phyloP scores from a whole-genome alignment of 1,139 yeast species.

The Kodamaea anthophila region DNA sequence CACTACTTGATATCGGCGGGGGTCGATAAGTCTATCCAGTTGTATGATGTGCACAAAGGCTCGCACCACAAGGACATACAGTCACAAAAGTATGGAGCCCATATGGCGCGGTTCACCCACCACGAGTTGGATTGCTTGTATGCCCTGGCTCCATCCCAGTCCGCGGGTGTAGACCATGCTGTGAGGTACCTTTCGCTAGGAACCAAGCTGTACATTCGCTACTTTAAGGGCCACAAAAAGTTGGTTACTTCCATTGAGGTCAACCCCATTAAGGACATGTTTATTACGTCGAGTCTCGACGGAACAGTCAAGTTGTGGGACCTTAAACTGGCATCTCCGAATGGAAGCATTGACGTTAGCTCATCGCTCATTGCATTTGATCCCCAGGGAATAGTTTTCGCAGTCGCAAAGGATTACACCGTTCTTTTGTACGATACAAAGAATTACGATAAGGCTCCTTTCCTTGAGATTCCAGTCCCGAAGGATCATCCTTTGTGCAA shows the following conservation, averaged over 20 bases:
- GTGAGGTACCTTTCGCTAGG: slow-evolving; percentile 70
- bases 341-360: slow-evolving; percentile 57
- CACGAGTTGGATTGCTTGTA: slow-evolving; percentile 67
- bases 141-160: slow-evolving; percentile 59
- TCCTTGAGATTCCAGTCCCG: slow-evolving; percentile 35
- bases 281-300: slow-evolving; percentile 69
- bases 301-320: slow-evolving; percentile 88
- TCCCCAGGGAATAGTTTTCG: slow-evolving; percentile 78
- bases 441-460: slow-evolving; percentile 50
- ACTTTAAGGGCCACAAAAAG: slow-evolving; percentile 80
- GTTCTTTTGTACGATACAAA: slow-evolving; percentile 58
- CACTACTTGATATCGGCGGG: slow-evolving; percentile 73
- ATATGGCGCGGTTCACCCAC: slow-evolving; percentile 80
- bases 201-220: slow-evolving; percentile 74
- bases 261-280: slow-evolving; percentile 63
- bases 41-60: slow-evolving; percentile 76
- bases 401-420: slow-evolving; percentile 48
- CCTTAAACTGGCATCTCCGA: slow-evolving; percentile 52
- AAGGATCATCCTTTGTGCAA: slow-evolving; percentile 49
- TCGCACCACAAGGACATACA: slow-evolving; percentile 58
- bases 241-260: slow-evolving; percentile 69
- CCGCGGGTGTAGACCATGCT: slow-evolving; percentile 50
- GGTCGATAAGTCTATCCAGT: slow-evolving; percentile 74
- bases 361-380: slow-evolving; percentile 59
- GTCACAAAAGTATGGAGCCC: slow-evolving; percentile 90